Evolutionary conservation across 179 eudicot species (phyloP).

Genomic region (Patellifolia procumbens): DNA sequence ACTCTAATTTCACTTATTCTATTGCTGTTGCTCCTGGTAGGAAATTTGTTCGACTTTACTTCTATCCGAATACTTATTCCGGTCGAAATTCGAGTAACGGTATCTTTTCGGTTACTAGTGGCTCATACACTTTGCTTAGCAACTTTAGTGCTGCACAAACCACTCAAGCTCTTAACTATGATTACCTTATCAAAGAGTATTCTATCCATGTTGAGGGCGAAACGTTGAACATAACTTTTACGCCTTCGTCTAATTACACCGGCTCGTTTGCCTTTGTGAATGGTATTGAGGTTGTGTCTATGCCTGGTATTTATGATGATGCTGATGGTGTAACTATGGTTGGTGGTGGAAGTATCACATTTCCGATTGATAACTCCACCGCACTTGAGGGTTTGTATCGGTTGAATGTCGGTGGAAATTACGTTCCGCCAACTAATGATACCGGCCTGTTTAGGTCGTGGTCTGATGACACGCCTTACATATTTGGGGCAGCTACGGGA

Average conservation of each 20-base stretch:
- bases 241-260: slow-evolving; percentile 50
- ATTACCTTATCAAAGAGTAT: slow-evolving; percentile 60
- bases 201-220: slow-evolving; percentile 50
- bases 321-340: slow-evolving; percentile 15
- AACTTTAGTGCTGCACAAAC: slow-evolving; percentile 85
- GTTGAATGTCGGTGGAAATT: slow-evolving; percentile 87
- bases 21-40: slow-evolving; percentile 72
- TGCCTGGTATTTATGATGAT: slow-evolving; percentile 65
- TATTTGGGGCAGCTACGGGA: slow-evolving; percentile 65
- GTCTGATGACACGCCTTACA: slow-evolving; percentile 60
- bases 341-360: slow-evolving; percentile 25
- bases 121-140: slow-evolving; percentile 60
- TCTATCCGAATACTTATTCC: slow-evolving; percentile 68
- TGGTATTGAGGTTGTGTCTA: slow-evolving; percentile 81
- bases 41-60: slow-evolving; percentile 74
- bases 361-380: slow-evolving; percentile 56
- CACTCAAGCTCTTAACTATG: slow-evolving; percentile 64
- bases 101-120: slow-evolving; percentile 59
- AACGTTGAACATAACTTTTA: slow-evolving; percentile 59
- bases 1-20: slow-evolving; percentile 57
- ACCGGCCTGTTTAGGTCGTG: slow-evolving; percentile 81
- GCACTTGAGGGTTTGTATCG: slow-evolving; percentile 72
- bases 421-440: slow-evolving; percentile 65
- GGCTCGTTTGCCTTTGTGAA: slow-evolving; percentile 75
- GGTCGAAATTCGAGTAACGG: slow-evolving; percentile 52